Conservation (phyloP, 1,139 yeast genomes). For the Yamadazyma mexicana region DNA sequence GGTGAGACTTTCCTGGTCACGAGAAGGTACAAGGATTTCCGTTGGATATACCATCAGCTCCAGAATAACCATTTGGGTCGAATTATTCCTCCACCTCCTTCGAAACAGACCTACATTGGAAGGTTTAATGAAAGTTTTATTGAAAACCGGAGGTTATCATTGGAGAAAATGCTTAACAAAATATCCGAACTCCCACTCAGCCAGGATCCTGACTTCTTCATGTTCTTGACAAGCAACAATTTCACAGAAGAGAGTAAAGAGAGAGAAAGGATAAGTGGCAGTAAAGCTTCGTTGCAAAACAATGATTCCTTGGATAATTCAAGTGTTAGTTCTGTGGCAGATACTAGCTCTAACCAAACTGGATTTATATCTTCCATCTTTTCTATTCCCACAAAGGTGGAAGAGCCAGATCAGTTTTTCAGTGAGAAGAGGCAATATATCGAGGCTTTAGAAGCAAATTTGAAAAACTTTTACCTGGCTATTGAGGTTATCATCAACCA, state of each 20-base stretch:
- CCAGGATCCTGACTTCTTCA: slow-evolving; percentile 70
- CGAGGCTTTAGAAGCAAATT: slow-evolving; percentile 71
- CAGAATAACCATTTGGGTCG: slow-evolving; percentile 86
- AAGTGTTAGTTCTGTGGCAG: slow-evolving; percentile 11
- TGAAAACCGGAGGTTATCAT: slow-evolving; percentile 80
- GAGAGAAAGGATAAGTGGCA: slow-evolving; percentile 57
- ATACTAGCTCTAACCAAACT: slow-evolving; percentile 27
- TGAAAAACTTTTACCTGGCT: slow-evolving; percentile 68
- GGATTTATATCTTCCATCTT: slow-evolving; percentile 69
- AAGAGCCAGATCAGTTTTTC: slow-evolving; percentile 81
- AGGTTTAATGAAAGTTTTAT: slow-evolving; percentile 85
- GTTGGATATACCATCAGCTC: slow-evolving; percentile 86
- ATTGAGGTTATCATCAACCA: slow-evolving; percentile 75
- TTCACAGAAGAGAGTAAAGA: slow-evolving; percentile 66
- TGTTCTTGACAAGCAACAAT: slow-evolving; percentile 75
- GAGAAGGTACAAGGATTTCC: slow-evolving; percentile 79
- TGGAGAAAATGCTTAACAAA: slow-evolving; percentile 82
- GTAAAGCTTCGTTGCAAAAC: slow-evolving; percentile 48
- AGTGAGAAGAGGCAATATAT: slow-evolving; percentile 66
- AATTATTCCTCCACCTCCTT: slow-evolving; percentile 96
- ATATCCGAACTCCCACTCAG: slow-evolving; percentile 57
- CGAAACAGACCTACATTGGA: slow-evolving; percentile 85
- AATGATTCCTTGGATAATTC: slow-evolving; percentile 41
- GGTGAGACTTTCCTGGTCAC: slow-evolving; percentile 39
- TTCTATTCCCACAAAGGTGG: slow-evolving; percentile 58